Base-by-base conservation (phyloP, 1,284 basidiomycete genomes). In the Schizophyllum commune region DNA sequence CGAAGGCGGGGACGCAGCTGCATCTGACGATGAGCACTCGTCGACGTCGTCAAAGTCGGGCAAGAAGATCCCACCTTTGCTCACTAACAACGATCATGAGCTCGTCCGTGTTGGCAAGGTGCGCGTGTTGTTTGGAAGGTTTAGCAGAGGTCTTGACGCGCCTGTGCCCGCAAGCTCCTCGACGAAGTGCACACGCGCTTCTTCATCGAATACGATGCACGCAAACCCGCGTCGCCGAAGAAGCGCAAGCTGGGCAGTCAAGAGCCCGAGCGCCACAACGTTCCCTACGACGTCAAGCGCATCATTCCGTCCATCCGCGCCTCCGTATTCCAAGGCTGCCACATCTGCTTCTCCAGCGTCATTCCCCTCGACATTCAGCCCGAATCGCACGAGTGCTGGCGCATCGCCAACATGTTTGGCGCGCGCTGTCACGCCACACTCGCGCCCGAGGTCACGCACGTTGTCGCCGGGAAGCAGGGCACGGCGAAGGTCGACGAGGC, bases 401-500 rank as follows among this genome's bases (percentile, higher is more conserved):
- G 84, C 62, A 81, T 89, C 67, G 94, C 96, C 4, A 80, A 83
- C 57, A 87, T 91, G 72, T 99, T 97, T 69, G 96, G 96, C 17
- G 96, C 96, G 0, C 77, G 76, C 52, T 94, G 92, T 72, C 81
- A 86, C 51, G 83, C 82, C 17, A 85, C 91, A 60, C 72, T 98
- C 22, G 81, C 79, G 1, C 72, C 74, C n/a, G 74, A 81, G 0
- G 83, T 92, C 19, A 98, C 96, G 0, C 96, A 99, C 69, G 87
- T 98, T 39, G 92, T 99, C 27, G 91, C 94, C 15, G 91, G 90
- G 3, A 91, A 92, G 89, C 81, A 83, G 64, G 92, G 93, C 39
- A 98, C 96, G 0, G 88, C 89, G 64, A 98, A 99, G 75, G 94
- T 96, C 1, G 88, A 94, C 67, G 77, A 81, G 54, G 94, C 95